Conservation (phyloP, 306 rosid genomes). For the Gleditsia sinensis region DNA sequence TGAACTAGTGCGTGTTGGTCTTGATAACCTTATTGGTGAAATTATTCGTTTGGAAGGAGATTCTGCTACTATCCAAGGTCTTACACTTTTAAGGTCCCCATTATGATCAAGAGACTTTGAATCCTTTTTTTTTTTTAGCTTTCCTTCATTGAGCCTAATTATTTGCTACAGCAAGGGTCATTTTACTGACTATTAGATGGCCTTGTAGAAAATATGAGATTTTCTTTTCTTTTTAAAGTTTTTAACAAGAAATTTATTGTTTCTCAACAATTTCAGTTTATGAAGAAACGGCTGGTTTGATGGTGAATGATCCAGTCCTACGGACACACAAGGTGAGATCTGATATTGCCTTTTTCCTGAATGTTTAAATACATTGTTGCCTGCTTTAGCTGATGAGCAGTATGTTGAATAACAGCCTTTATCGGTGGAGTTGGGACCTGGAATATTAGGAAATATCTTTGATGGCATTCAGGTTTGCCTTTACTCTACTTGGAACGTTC, state of each 20-base stretch:
- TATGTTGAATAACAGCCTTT: conserved; percentile 53
- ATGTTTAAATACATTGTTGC: background rate
- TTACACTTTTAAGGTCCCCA: background rate
- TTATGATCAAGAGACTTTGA: background rate
- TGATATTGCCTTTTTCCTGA: background rate
- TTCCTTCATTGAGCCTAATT: background rate
- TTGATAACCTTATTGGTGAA: conserved; percentile 75
- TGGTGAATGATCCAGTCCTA: conserved; percentile 79
- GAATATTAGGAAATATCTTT: conserved; percentile 78
- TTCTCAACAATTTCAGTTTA: conserved; percentile 50
- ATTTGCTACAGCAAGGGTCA: background rate
- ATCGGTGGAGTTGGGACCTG: conserved; percentile 87
- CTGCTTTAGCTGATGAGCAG: conserved; percentile 22
- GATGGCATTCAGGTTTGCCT: conserved; percentile 79
- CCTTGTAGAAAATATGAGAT: background rate
- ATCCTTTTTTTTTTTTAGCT: background rate
- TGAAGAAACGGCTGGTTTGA: conserved; percentile 86
- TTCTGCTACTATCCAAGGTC: conserved; percentile 87
- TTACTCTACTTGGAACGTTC: background rate
- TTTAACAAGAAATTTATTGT: background rate
- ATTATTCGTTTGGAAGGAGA: conserved; percentile 81
- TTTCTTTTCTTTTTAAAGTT: background rate
- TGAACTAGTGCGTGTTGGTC: conserved; percentile 91
- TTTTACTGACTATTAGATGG: background rate
- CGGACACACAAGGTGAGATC: conserved; percentile 68